Evolutionary conservation across 805 yeast genomes (phyloP).

Genomic region (Saccharomycodes ludwigii): DNA sequence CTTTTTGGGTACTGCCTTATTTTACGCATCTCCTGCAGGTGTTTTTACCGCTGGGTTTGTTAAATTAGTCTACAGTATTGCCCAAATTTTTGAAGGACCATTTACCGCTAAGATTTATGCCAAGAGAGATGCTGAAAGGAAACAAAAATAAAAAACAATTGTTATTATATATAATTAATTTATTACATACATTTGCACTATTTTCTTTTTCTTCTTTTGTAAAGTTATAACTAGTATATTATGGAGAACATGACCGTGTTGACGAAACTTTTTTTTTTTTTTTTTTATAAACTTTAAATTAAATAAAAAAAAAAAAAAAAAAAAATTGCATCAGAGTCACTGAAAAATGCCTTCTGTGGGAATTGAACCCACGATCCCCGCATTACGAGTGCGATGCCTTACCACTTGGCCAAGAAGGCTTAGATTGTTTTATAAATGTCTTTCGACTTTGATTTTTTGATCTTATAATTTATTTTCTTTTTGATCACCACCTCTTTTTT

Average conservation of each 20-base stretch:
- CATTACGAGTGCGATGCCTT: constrained; percentile 17
- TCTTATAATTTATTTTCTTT: too few relatives aligned
- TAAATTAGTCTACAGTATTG: constrained; percentile 69
- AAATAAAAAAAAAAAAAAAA: not conserved
- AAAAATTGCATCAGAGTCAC: too few relatives aligned
- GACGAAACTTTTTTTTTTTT: not conserved
- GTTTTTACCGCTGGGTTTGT: constrained; percentile 61
- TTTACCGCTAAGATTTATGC: constrained; percentile 88
- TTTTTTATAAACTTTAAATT: not conserved
- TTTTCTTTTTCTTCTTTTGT: not conserved
- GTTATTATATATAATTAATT: too few relatives aligned
- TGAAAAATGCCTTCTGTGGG: constrained; percentile 36
- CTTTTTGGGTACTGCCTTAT: constrained; percentile 82
- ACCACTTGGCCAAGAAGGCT: constrained; percentile 44
- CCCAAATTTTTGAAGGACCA: constrained; percentile 86
- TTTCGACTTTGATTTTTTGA: too few relatives aligned
- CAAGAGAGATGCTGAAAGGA: constrained; percentile 38
- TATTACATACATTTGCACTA: too few relatives aligned
- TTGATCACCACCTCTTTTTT: too few relatives aligned
- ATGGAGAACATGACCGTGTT: not conserved
- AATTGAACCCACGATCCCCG: constrained; percentile 39
- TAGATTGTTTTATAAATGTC: too few relatives aligned
- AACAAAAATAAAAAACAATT: too few relatives aligned
- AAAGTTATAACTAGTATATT: not conserved
- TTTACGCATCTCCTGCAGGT: constrained; percentile 87